Evolutionary conservation across 2,329 filamentous ascomycete species (phyloP).

Genomic region (Chaetoscypha palmicola): DNA sequence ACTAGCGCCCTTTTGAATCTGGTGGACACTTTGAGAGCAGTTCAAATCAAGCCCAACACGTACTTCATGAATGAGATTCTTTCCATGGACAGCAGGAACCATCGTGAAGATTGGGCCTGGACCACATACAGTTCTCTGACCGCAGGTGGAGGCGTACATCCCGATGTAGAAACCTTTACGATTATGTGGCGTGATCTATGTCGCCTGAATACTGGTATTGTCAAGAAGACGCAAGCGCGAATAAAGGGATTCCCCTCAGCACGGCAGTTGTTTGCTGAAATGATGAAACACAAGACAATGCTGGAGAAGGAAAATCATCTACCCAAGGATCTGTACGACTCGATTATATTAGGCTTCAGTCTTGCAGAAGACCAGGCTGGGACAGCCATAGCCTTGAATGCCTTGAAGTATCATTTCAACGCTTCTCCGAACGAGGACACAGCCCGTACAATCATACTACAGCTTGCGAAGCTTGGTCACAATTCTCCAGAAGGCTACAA

Average conservation of each 20-base stretch:
- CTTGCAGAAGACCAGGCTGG: conserved; percentile 41
- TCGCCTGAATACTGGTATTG: conserved; percentile 5
- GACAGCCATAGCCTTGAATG: conserved; percentile 41
- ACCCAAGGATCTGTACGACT: conserved; percentile 43
- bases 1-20: conserved; percentile 52
- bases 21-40: conserved; percentile 53
- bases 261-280: conserved; percentile 37
- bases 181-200: conserved; percentile 29
- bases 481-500: conserved; percentile 28
- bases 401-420: conserved; percentile 37
- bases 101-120: conserved; percentile 20
- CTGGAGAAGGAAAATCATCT: conserved; percentile 33
- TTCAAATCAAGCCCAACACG: conserved; percentile 60
- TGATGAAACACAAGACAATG: conserved; percentile 38
- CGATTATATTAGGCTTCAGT: conserved; percentile 45
- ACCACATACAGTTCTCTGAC: conserved; percentile 23
- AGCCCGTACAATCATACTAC: conserved; percentile 40
- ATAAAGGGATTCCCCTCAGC: conserved; percentile 10
- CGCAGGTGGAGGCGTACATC: conserved; percentile 15
- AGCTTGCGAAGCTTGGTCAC: conserved; percentile 37
- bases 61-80: conserved; percentile 78
- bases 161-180: conserved; percentile 27
- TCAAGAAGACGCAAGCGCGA: neutral
- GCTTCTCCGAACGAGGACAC: conserved; percentile 40
- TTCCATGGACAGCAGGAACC: conserved; percentile 32